Conservation (phyloP, 208 protist genomes). For the Trypanosoma caninum region DNA sequence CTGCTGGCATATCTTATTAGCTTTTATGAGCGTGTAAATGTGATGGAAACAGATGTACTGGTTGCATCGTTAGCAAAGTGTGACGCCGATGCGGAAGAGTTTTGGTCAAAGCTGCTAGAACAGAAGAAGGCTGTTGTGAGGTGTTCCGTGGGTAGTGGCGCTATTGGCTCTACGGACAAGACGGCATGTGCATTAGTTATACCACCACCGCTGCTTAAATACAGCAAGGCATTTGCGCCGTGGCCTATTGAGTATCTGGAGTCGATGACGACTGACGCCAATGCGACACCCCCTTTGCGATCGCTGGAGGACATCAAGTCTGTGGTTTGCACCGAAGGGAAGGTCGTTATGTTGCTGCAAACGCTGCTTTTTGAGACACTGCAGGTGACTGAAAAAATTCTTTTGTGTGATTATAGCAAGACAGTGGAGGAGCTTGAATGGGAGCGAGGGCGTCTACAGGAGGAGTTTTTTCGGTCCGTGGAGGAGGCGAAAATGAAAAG, state of each 20-base stretch:
- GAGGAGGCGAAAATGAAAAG: constrained; percentile 43
- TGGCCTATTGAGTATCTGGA: constrained; percentile 67
- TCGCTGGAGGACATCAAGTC: constrained; percentile 54
- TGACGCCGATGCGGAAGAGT: constrained; percentile 56
- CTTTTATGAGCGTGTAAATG: constrained; percentile 59
- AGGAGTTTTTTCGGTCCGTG: constrained; percentile 67
- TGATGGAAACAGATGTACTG: constrained; percentile 42
- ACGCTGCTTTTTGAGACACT: constrained; percentile 66
- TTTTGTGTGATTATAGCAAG: constrained; percentile 77
- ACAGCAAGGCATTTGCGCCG: constrained; percentile 64
- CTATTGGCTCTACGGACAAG: constrained; percentile 5
- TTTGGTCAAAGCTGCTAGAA: constrained; percentile 60
- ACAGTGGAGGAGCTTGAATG: constrained; percentile 80
- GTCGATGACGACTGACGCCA: constrained; percentile 13
- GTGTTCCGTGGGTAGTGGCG: constrained; percentile 6
- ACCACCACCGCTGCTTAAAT: constrained; percentile 59
- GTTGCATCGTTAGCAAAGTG: constrained; percentile 44
- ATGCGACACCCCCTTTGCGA: constrained; percentile 18
- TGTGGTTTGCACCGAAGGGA: constrained; percentile 59
- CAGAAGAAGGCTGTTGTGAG: constrained; percentile 29
- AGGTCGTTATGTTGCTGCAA: constrained; percentile 55
- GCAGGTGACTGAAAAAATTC: constrained; percentile 56
- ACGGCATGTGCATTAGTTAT: constrained; percentile 28
- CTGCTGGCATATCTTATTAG: constrained; percentile 50
- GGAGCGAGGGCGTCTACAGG: constrained; percentile 48